Base-by-base conservation (phyloP, 192 early-diverging fungal genomes). In the Backusella mclennaniae region DNA sequence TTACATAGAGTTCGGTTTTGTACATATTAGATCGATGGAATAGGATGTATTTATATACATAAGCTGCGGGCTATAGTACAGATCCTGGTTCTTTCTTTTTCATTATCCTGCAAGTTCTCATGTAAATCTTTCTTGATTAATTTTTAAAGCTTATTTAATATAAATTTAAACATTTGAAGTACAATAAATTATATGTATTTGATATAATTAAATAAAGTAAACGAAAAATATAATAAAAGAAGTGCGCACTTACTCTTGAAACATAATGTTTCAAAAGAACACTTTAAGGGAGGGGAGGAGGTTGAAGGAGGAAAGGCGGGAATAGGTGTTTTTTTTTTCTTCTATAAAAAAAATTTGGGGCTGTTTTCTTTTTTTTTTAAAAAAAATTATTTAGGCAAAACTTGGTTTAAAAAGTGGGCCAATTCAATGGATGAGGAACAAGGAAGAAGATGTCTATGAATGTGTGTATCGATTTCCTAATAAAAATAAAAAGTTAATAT, bases 381-480 rank as follows among this genome's bases (percentile, higher is more conserved):
- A 69, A 46, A 29, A n/a, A 31, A 71, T 71, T 71, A 71, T 67
- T 67, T 63, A 67, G 71, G 63, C 39, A 79, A 56, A 1, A 75
- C 73, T 75, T 75, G 73, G 36, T 79, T 69, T 31, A 79, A 67
- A 59, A 79, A 79, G 59, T 79, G 78, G 9, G 69, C 73, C 35
- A 79, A 49, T 44, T 79, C 73, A 42, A 68, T 67, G 41, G 78
- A 49, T 41, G 73, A 75, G 39, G 78, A 73, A 15, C 78, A 74
- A 26, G 73, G 78, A 52, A 79, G 68, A 26, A 79, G 39, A 21
- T 75, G 52, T 74, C 49, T 53, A 56, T 72, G 67, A 9, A 79
- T 70, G 42, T 79, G 78, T 35, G 78, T 73, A 79, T 79, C 78
- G 33, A 79, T 75, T 79, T 79, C 78, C 74, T 75, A 35, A 38